Evolutionary conservation across 2,329 filamentous ascomycete genomes (phyloP).

Genomic region (Aspergillus fructus): DNA sequence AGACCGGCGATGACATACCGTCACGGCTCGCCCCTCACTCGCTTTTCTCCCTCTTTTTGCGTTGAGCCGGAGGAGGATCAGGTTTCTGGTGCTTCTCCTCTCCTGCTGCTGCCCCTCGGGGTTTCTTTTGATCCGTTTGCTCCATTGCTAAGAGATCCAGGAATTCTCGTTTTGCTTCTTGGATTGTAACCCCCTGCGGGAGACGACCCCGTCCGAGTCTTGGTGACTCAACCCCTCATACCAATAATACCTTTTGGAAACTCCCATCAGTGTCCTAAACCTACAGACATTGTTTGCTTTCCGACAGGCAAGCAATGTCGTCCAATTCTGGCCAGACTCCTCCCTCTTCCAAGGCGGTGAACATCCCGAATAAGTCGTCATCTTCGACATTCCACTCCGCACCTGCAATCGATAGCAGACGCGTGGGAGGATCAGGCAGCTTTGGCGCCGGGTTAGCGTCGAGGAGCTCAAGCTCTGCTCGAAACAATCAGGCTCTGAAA

Average conservation of each 20-base stretch:
- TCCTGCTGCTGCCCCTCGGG: slow-evolving; percentile 17
- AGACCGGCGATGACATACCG: slow-evolving; percentile 23
- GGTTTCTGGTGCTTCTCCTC: slow-evolving; percentile 20
- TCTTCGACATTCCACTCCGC: slow-evolving; percentile 34
- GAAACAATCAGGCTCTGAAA: slow-evolving; percentile 73
- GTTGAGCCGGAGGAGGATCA: slow-evolving; percentile 19
- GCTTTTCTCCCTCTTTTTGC: slow-evolving; percentile 12
- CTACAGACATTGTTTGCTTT: neutral
- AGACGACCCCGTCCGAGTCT: neutral
- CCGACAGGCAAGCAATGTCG: slow-evolving; percentile 37
- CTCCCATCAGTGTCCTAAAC: neutral
- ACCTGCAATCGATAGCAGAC: slow-evolving; percentile 37
- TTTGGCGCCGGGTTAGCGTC: slow-evolving; percentile 41
- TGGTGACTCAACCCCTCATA: slow-evolving; percentile 19
- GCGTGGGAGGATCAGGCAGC: slow-evolving; percentile 41
- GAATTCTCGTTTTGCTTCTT: neutral
- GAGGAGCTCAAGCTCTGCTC: slow-evolving; percentile 40
- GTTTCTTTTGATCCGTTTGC: slow-evolving; percentile 3
- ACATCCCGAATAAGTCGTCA: slow-evolving; percentile 33
- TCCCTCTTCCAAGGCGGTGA: slow-evolving; percentile 41
- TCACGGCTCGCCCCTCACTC: slow-evolving; percentile 13
- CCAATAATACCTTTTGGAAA: slow-evolving; percentile 15
- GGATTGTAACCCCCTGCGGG: neutral
- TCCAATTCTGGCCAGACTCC: slow-evolving; percentile 37
- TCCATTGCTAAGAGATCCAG: neutral